These are phyloP conservation scores for Aquilaria agallochum DNA, from an alignment of 441 rosid genomes.

Conservation along the genomic window DNA sequence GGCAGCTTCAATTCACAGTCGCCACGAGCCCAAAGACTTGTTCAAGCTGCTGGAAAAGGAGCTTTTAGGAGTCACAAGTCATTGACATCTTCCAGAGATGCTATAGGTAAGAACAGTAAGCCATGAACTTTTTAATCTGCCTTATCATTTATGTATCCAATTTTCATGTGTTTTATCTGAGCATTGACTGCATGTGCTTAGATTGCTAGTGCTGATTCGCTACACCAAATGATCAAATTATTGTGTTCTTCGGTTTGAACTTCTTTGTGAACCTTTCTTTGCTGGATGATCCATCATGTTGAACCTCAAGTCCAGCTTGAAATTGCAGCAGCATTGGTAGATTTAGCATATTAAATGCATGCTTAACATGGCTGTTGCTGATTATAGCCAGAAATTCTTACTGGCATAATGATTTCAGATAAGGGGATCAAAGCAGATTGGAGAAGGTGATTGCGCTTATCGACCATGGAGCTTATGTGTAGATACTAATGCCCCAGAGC, in stretches of 20 bases:
- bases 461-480: too few species aligned
- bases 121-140: not conserved
- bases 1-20: conserved; percentile 43
- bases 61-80: conserved; percentile 37
- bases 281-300: too few species aligned
- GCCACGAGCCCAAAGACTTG: conserved; percentile 51
- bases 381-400: conserved; percentile 8
- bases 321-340: too few species aligned
- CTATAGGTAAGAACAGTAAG: conserved; percentile 37
- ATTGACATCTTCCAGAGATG: conserved; percentile 52
- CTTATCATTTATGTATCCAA: not conserved
- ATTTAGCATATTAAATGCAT: too few species aligned
- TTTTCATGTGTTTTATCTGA: too few species aligned
- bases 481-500: too few species aligned
- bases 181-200: too few species aligned
- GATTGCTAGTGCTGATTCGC: too few species aligned
- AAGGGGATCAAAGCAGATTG: conserved; percentile 60
- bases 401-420: conserved; percentile 34
- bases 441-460: conserved; percentile 50
- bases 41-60: conserved; percentile 47
- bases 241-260: too few species aligned
- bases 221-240: too few species aligned
- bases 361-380: conserved; percentile 5
- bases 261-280: too few species aligned
- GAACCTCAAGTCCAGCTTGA: too few species aligned